phyloP scores from a whole-genome alignment of 2,329 filamentous ascomycete species.

The Fusarium concolor region DNA sequence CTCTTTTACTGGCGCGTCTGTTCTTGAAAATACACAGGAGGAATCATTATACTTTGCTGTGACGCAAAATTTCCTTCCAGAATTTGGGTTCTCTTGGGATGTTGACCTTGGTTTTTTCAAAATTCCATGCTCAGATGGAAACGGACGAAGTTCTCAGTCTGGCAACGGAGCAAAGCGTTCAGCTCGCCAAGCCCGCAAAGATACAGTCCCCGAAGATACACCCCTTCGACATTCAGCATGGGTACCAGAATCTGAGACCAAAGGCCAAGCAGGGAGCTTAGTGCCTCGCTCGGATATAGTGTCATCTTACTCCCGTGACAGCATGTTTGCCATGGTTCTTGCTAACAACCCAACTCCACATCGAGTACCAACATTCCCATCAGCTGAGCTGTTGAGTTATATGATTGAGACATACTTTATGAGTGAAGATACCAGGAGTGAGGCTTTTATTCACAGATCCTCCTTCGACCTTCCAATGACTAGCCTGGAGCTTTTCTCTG shows the following conservation, averaged over 20 bases:
- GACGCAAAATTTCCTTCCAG: slow-evolving; percentile 30
- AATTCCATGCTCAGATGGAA: slow-evolving; percentile 23
- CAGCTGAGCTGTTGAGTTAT: slow-evolving; percentile 36
- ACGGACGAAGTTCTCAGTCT: slow-evolving; percentile 22
- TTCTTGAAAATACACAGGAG: slow-evolving; percentile 25
- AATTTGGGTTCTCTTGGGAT: slow-evolving; percentile 41
- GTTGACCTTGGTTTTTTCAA: slow-evolving; percentile 31
- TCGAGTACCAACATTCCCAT: slow-evolving; percentile 42
- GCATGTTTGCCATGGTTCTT: slow-evolving; percentile 43
- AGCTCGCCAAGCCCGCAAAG: slow-evolving; percentile 27
- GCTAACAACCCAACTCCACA: slow-evolving; percentile 35
- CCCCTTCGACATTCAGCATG: slow-evolving; percentile 29
- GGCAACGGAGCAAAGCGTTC: slow-evolving; percentile 32
- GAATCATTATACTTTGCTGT: slow-evolving; percentile 32
- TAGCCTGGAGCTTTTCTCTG: slow-evolving; percentile 36
- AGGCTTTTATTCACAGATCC: slow-evolving; percentile 36
- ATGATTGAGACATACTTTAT: slow-evolving; percentile 38
- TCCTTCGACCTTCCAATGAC: slow-evolving; percentile 32
- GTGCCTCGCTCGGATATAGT: slow-evolving; percentile 9
- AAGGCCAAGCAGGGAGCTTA: slow-evolving; percentile 13
- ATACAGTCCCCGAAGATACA: slow-evolving; percentile 18
- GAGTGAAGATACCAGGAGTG: slow-evolving; percentile 33
- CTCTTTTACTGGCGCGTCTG: slow-evolving; percentile 29
- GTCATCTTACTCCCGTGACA: slow-evolving; percentile 35
- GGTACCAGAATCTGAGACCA: slow-evolving; percentile 30